Conservation (phyloP, 2,329 filamentous ascomycete species). For the Alternaria ethzedia region DNA sequence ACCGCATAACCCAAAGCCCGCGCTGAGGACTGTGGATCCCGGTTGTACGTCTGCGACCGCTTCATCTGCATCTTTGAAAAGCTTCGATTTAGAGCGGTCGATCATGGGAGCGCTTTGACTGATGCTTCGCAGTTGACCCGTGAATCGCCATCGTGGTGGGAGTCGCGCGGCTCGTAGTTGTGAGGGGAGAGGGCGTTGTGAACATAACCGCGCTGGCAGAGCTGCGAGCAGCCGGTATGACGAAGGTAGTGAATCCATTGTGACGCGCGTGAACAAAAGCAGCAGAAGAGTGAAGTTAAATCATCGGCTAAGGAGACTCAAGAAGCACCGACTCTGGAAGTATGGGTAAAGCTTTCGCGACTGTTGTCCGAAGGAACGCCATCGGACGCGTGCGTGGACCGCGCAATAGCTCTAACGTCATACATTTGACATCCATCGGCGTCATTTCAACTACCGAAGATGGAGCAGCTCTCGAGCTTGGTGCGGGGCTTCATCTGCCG, state of each 20-base stretch:
- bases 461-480: neutral
- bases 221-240: conserved; percentile 39
- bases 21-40: conserved; percentile 47
- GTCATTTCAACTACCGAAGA: conserved; percentile 8
- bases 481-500: conserved; percentile 7
- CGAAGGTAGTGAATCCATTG: conserved; percentile 39
- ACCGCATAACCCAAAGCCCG: conserved; percentile 49
- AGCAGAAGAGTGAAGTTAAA: conserved; percentile 2
- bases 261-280: conserved; percentile 2
- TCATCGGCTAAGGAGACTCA: neutral
- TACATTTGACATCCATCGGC: conserved; percentile 9
- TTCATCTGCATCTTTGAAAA: conserved; percentile 46
- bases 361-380: conserved; percentile 4
- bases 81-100: conserved; percentile 46
- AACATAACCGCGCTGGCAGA: conserved; percentile 37
- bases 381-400: conserved; percentile 4
- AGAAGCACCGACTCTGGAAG: conserved; percentile 4
- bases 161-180: conserved; percentile 29
- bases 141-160: conserved; percentile 29
- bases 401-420: conserved; percentile 8
- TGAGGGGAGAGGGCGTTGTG: conserved; percentile 34
- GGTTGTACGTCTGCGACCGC: conserved; percentile 47
- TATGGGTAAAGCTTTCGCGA: neutral
- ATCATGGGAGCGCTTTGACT: conserved; percentile 38
- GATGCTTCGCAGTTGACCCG: conserved; percentile 31